phyloP scores from a whole-genome alignment of 108 stramenopile genomes.

The Nitzschia sp. region DNA sequence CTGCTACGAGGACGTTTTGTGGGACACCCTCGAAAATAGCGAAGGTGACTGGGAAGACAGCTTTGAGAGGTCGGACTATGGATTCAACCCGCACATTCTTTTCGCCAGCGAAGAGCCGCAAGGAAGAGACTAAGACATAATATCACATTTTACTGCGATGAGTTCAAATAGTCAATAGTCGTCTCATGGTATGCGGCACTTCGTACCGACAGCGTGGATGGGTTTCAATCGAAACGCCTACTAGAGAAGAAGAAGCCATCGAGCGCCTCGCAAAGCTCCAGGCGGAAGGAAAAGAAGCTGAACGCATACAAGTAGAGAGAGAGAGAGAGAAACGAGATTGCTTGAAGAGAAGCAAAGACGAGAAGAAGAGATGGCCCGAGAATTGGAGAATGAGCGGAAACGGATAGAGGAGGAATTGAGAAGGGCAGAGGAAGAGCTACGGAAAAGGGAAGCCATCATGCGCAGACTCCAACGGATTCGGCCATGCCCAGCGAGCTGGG shows the following conservation, averaged over 20 bases:
- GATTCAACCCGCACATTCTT: constrained; percentile 31
- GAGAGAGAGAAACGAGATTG: neutral
- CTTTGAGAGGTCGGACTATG: constrained; percentile 22
- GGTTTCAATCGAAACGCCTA: too few species aligned
- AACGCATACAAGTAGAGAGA: neutral
- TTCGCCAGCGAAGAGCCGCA: neutral
- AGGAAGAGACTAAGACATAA: neutral
- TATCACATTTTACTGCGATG: neutral
- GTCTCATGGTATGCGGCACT: too few species aligned
- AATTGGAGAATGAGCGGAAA: neutral
- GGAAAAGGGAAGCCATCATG: neutral
- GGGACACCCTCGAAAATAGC: constrained; percentile 18
- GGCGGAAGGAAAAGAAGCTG: neutral
- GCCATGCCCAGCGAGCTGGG: constrained; percentile 43
- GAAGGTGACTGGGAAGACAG: constrained; percentile 33
- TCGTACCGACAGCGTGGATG: too few species aligned
- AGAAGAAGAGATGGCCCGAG: neutral
- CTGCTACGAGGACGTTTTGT: constrained; percentile 29
- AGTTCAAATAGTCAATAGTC: neutral
- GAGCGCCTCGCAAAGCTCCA: too few species aligned
- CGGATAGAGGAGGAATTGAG: neutral
- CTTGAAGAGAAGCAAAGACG: neutral
- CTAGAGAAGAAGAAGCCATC: too few species aligned
- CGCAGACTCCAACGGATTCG: neutral
- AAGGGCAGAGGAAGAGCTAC: neutral